Percentiles rank a stretch among this genome's conserved stretches.
phyloP scores from a whole-genome alignment of 2,329 filamentous ascomycete genomes.

The Fusarium decemcellulare region DNA sequence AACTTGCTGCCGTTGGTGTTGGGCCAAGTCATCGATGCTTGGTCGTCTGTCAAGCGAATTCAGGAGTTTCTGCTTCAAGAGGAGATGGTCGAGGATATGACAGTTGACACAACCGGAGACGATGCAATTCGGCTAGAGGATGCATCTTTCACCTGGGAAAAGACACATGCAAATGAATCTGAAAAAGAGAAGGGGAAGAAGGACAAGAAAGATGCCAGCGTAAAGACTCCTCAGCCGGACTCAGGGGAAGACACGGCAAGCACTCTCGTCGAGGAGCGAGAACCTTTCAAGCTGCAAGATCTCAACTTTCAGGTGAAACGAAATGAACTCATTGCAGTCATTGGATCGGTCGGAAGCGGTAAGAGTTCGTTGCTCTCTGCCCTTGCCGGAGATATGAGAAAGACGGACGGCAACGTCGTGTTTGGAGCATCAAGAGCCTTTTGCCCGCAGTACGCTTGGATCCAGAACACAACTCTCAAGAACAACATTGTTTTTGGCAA shows the following conservation, averaged over 20 bases:
- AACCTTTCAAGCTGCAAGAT: conserved; percentile 81
- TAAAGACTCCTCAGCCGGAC: conserved; percentile 46
- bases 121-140: conserved; percentile 79
- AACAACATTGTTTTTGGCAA: conserved; percentile 96
- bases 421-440: conserved; percentile 88
- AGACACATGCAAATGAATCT: conserved; percentile 68
- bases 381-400: conserved; percentile 93
- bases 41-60: conserved; percentile 86
- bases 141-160: conserved; percentile 92
- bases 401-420: conserved; percentile 79
- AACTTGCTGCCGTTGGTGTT: conserved; percentile 91
- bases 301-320: conserved; percentile 78
- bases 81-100: conserved; percentile 82
- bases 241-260: conserved; percentile 65
- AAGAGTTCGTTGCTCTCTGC: conserved; percentile 93
- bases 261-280: conserved; percentile 69
- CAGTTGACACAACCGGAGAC: conserved; percentile 68
- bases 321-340: conserved; percentile 87
- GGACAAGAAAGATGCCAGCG: conserved; percentile 48
- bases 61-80: conserved; percentile 91
- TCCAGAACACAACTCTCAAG: conserved; percentile 89
- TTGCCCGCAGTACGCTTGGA: conserved; percentile 98
- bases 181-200: conserved; percentile 64
- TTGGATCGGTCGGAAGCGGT: conserved; percentile 89
- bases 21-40: conserved; percentile 90